Evolutionary conservation across 805 yeast species (phyloP).

Genomic region (Monosporozyma yasuniensis): DNA sequence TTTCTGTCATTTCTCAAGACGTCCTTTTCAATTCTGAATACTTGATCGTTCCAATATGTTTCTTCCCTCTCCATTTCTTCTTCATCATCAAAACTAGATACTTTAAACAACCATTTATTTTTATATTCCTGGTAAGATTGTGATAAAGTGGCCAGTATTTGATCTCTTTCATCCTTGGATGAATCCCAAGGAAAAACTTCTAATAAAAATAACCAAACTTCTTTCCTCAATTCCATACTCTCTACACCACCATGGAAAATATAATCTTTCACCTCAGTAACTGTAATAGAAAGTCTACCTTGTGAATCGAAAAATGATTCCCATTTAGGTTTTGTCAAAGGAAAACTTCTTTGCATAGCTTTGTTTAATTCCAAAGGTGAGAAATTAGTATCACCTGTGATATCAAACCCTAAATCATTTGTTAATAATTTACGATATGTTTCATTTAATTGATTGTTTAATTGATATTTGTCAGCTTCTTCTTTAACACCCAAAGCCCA

Average conservation of each 20-base stretch:
- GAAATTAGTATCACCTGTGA: conserved; percentile 21
- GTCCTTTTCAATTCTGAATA: conserved; percentile 84
- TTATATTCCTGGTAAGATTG: conserved; percentile 56
- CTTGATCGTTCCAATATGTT: conserved; percentile 83
- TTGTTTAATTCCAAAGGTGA: conserved; percentile 33
- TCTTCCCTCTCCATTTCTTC: conserved; percentile 33
- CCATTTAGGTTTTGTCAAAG: conserved; percentile 60
- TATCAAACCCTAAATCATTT: conserved; percentile 52
- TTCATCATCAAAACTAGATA: conserved; percentile 31
- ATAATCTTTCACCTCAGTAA: conserved; percentile 66
- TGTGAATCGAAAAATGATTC: conserved; percentile 66
- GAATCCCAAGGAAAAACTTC: conserved; percentile 88
- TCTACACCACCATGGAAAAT: conserved; percentile 87
- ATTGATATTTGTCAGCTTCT: conserved; percentile 59
- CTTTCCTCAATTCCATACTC: conserved; percentile 42
- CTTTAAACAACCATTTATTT: conserved; percentile 47
- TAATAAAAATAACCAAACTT: conserved; percentile 81
- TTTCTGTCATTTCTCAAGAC: conserved; percentile 85
- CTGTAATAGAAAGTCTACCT: conserved; percentile 69
- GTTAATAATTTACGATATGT: conserved; percentile 46
- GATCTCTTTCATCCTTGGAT: conserved; percentile 55
- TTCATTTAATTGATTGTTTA: conserved; percentile 45
- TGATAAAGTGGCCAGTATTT: conserved; percentile 45
- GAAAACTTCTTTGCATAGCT: conserved; percentile 53
- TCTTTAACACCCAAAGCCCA: conserved; percentile 95